Percentiles rank a stretch among this genome's conserved stretches.
Conservation (phyloP, 371 early-diverging fungal genomes). For the Paraphysoderma sedebokerense region DNA sequence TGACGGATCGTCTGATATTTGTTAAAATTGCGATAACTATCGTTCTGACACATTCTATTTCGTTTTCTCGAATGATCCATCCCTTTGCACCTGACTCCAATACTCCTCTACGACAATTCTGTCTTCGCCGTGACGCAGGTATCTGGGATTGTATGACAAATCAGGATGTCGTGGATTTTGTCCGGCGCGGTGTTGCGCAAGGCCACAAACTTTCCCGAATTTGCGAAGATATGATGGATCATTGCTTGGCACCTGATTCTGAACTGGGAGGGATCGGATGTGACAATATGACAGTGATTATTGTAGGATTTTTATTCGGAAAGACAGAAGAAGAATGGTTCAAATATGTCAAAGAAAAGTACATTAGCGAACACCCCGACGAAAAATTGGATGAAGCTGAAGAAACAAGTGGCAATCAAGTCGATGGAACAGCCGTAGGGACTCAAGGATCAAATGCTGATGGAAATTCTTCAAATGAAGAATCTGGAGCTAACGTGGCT, state of each 20-base stretch:
- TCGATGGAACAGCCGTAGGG: too few relatives aligned
- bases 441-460: too few relatives aligned
- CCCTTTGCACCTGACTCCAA: neutral
- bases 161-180: conserved; percentile 68
- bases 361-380: too few relatives aligned
- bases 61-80: neutral
- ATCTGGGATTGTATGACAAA: conserved; percentile 94
- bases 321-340: conserved; percentile 49
- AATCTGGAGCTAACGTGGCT: too few relatives aligned
- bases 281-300: conserved; percentile 95
- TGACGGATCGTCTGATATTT: neutral
- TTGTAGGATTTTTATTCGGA: conserved; percentile 70
- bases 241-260: conserved; percentile 66
- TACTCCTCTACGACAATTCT: neutral
- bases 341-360: neutral
- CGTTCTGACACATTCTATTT: too few relatives aligned
- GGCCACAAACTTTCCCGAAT: conserved; percentile 34
- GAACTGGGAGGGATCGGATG: conserved; percentile 82
- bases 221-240: conserved; percentile 78
- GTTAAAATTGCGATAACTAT: too few relatives aligned
- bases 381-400: too few relatives aligned
- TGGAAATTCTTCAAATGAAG: too few relatives aligned
- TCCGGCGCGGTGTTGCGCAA: conserved; percentile 42
- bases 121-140: conserved; percentile 19
- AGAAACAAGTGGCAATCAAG: too few relatives aligned